These are phyloP conservation scores for Dendrobium nobile DNA, from an alignment of 106 monocot species.

Conservation along the genomic window DNA sequence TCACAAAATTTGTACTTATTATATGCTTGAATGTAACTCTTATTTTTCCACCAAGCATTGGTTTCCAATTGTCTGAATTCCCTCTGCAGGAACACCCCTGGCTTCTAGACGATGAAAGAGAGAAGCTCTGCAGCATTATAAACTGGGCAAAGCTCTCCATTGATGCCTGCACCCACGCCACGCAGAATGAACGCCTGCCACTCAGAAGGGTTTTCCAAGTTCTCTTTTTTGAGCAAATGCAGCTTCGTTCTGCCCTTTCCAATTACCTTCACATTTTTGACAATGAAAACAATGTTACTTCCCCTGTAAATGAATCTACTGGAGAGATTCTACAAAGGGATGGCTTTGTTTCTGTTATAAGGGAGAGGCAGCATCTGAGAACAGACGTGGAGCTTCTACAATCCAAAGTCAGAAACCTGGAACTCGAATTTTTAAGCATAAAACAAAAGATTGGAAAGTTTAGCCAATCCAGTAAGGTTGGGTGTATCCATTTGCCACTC, in stretches of 20 bases:
- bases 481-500: background rate
- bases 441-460: constrained; percentile 40
- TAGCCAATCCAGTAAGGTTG: constrained; percentile 13
- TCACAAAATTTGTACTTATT: too few relatives aligned
- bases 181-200: constrained; percentile 27
- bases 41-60: too few relatives aligned
- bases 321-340: constrained; percentile 9
- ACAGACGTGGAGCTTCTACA: constrained; percentile 43
- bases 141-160: constrained; percentile 36
- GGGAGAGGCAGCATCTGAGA: constrained; percentile 44
- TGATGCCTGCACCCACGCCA: constrained; percentile 47
- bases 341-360: constrained; percentile 25
- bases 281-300: constrained; percentile 6
- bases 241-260: constrained; percentile 23
- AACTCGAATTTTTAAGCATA: constrained; percentile 40
- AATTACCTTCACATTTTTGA: constrained; percentile 2
- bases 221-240: constrained; percentile 36
- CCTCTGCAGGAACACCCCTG: constrained; percentile 35
- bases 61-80: background rate
- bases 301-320: background rate
- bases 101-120: constrained; percentile 31
- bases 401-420: constrained; percentile 36
- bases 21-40: too few relatives aligned
- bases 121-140: constrained; percentile 27
- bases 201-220: constrained; percentile 24